Evolutionary conservation across 2,329 filamentous ascomycete species (phyloP).

Genomic region (Aulographum hederae): DNA sequence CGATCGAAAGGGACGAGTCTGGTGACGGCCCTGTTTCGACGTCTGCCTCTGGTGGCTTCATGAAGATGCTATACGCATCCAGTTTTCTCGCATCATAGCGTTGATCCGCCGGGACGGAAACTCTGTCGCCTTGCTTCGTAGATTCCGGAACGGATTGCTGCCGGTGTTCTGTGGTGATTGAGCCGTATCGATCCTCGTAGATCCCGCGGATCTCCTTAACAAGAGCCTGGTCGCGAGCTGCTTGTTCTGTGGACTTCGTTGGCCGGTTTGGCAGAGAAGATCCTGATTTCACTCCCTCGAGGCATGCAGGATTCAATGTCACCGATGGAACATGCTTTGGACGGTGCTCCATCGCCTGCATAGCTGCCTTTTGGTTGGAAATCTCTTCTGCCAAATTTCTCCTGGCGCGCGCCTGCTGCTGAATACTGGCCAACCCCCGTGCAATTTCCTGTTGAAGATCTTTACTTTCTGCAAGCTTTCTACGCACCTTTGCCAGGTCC

Average conservation of each 20-base stretch:
- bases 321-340: neutral
- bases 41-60: neutral
- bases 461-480: too few relatives aligned
- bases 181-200: constrained; percentile 4
- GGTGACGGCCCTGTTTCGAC: too few relatives aligned
- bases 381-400: neutral
- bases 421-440: too few relatives aligned
- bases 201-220: constrained; percentile 2
- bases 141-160: neutral
- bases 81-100: neutral
- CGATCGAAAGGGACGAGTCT: neutral
- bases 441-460: too few relatives aligned
- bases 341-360: neutral
- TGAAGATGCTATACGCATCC: neutral
- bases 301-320: neutral
- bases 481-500: too few relatives aligned
- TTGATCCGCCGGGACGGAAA: neutral
- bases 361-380: neutral
- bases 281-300: neutral
- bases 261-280: neutral
- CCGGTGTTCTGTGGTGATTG: constrained; percentile 2
- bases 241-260: neutral
- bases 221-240: neutral
- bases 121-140: neutral
- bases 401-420: too few relatives aligned